Evolutionary conservation across 2,329 filamentous ascomycete species (phyloP), one percentile per base, ranked within the genome.

Genomic region (Colletotrichum lupini): DNA sequence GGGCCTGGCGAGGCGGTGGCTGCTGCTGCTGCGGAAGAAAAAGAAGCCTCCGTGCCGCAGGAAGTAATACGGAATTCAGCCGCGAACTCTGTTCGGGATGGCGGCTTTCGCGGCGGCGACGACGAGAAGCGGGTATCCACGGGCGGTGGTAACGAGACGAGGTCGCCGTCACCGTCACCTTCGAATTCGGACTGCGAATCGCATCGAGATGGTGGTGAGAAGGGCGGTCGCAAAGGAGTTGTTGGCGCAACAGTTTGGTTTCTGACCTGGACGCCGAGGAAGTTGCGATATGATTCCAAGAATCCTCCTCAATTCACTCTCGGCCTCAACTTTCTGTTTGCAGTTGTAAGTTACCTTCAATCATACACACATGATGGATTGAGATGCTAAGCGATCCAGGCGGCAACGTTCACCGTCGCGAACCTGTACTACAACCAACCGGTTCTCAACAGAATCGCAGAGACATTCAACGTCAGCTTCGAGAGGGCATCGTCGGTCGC

Each of bases 371-470:
- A 42, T 26, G 19, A 9, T 30, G 3, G 8, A 2, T 22, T 24
- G 9, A 16, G 16, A 11, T 60, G 28, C 66, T 64, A 22, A 70
- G 0, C 11, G 3, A 6, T 30, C 57, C 26, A 90, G 88, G 82
- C 88, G 3, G 83, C 84, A 0, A 88, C 91, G 4, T 91, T 94
- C 76, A 94, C 92, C 0, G 94, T 95, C 7, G 93, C 93, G 22
- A 95, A 95, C 76, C 84, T 96, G 3, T 96, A 96, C 83, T 95
- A 96, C 81, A 94, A 89, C 72, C 93, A 95, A 77, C 93, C 94
- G 0, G 93, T 96, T 59, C 84, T 96, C 28, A 94, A 95, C 78
- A 89, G 93, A 63, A 87, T 97, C 53, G 93, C 94, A 0, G 80
- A 86, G 11, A 92, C 93, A 19, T 96, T 97, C 78, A 78, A 87